These are phyloP conservation scores for Botrytis pseudocinerea DNA, from an alignment of 2,329 filamentous ascomycete genomes.

Conservation along the genomic window DNA sequence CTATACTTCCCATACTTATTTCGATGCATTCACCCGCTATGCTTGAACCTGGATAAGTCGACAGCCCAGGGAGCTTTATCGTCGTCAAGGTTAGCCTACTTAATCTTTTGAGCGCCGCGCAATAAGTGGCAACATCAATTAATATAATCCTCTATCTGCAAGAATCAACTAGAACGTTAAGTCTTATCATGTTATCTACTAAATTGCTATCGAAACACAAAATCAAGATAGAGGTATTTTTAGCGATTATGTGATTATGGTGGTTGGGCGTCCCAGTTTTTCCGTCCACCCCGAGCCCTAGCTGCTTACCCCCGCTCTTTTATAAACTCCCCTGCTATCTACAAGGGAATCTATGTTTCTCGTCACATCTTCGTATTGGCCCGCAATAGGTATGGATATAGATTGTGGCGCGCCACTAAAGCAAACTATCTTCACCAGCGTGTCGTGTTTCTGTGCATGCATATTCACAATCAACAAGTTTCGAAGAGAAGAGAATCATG, in stretches of 20 bases:
- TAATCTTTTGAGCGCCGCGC: background rate
- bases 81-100: background rate
- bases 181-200: background rate
- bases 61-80: background rate
- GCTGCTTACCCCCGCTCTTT: background rate
- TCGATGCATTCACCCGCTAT: background rate
- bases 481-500: background rate
- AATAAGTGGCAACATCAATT: background rate
- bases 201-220: background rate
- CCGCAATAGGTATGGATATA: background rate
- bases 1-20: background rate
- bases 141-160: background rate
- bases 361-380: background rate
- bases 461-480: background rate
- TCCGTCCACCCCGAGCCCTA: background rate
- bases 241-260: background rate
- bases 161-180: background rate
- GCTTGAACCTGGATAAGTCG: background rate
- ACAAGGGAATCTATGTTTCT: background rate
- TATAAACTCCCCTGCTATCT: background rate
- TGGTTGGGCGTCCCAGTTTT: background rate
- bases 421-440: background rate
- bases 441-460: background rate
- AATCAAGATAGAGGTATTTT: background rate
- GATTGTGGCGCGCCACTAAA: background rate